These are phyloP conservation scores for Gracilaria caudata DNA, from an alignment of 23 red algal genomes.

Conservation along the genomic window DNA sequence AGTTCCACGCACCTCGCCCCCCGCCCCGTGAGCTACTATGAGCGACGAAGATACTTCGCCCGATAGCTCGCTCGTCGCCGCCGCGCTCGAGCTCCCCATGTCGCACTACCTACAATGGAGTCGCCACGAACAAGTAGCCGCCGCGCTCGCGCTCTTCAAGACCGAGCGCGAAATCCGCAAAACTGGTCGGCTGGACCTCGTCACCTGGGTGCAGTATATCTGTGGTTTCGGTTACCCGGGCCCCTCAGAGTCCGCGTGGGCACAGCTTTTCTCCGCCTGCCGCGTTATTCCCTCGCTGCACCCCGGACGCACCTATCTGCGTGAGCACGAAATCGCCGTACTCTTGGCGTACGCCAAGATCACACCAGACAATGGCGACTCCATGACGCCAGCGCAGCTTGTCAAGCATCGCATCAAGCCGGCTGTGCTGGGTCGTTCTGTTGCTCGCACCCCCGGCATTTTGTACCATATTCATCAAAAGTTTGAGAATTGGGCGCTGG, in stretches of 20 bases:
- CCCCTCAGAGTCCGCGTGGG: constrained; percentile 44
- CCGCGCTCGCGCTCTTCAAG: constrained; percentile 53
- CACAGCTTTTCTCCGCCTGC: constrained; percentile 52
- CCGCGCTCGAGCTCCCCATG: constrained; percentile 46
- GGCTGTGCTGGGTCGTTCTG: constrained; percentile 47
- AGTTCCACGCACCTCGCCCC: neutral
- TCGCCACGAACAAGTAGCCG: constrained; percentile 25
- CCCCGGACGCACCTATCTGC: constrained; percentile 26
- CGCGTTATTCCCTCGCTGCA: constrained; percentile 31
- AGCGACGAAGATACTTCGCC: constrained; percentile 44
- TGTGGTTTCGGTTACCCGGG: constrained; percentile 61
- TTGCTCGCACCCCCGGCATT: constrained; percentile 62
- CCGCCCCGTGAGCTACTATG: constrained; percentile 12
- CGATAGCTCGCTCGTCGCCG: constrained; percentile 52
- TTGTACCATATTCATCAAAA: constrained; percentile 63
- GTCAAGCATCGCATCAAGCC: constrained; percentile 70
- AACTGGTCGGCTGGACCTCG: constrained; percentile 57
- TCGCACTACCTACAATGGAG: constrained; percentile 45
- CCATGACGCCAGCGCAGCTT: constrained; percentile 56
- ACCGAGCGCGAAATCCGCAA: constrained; percentile 58
- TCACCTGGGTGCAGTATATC: constrained; percentile 68
- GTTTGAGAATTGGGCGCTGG: constrained; percentile 68
- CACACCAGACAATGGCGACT: constrained; percentile 44
- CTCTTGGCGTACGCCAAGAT: constrained; percentile 65
- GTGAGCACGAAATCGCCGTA: constrained; percentile 60